Percentiles rank a stretch among this genome's conserved stretches.
These are phyloP conservation scores for Rhexocercosporidium sp. DNA, from an alignment of 2,329 filamentous ascomycete genomes.

Conservation along the genomic window DNA sequence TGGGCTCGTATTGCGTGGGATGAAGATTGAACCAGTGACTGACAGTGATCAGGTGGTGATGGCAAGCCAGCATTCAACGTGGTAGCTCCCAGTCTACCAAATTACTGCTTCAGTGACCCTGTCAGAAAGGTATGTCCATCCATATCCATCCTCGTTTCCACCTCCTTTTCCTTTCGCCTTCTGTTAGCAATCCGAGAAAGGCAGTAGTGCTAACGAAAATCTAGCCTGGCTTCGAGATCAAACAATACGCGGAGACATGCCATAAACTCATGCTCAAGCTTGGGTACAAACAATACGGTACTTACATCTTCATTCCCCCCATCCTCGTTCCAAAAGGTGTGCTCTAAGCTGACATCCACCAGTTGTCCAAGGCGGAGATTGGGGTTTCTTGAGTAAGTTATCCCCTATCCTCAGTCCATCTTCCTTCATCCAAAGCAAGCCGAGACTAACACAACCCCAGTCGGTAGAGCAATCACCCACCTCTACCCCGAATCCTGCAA, in stretches of 20 bases:
- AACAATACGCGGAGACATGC: slow-evolving; percentile 66
- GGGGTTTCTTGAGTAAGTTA: slow-evolving; percentile 57
- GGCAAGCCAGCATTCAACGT: slow-evolving; percentile 38
- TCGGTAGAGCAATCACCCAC: slow-evolving; percentile 64
- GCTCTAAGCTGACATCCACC: slow-evolving; percentile 1
- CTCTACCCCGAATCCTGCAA: slow-evolving; percentile 60
- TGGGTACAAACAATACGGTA: slow-evolving; percentile 63
- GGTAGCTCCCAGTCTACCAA: slow-evolving; percentile 61
- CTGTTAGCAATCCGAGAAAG: neutral
- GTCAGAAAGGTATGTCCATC: slow-evolving; percentile 29
- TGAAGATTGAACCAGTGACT: neutral
- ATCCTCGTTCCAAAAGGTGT: neutral
- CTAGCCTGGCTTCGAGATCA: slow-evolving; percentile 60
- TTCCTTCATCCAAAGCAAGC: neutral
- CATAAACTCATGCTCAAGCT: slow-evolving; percentile 72
- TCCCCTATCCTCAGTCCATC: neutral
- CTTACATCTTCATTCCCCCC: neutral
- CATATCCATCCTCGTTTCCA: too few relatives aligned
- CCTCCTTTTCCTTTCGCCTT: neutral
- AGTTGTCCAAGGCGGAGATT: slow-evolving; percentile 70
- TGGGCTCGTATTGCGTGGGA: neutral
- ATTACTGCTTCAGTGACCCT: slow-evolving; percentile 53
- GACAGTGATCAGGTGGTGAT: slow-evolving; percentile 27
- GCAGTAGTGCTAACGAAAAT: slow-evolving; percentile 23
- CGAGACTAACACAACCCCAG: neutral